Evolutionary conservation across 2,329 filamentous ascomycete species (phyloP).

Genomic region (Aspergillus pseudotamarii): DNA sequence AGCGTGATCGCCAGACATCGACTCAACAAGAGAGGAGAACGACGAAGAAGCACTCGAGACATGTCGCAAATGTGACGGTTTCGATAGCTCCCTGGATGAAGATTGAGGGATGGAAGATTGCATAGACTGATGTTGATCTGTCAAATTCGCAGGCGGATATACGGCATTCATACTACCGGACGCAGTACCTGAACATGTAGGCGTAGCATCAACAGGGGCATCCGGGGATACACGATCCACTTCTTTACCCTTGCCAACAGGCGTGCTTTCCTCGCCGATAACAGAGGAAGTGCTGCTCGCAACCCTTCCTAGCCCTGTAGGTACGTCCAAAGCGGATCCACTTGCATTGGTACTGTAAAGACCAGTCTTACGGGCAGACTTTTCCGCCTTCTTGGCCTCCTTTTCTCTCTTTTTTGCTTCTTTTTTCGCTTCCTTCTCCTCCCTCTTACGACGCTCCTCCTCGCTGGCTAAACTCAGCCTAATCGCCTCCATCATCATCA

Average conservation of each 20-base stretch:
- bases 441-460: constrained; percentile 85
- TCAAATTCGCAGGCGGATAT: constrained; percentile 14
- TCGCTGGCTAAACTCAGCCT: constrained; percentile 87
- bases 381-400: constrained; percentile 74
- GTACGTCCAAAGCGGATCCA: constrained; percentile 60
- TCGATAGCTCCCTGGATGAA: constrained; percentile 54
- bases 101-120: constrained; percentile 27
- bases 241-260: constrained; percentile 66
- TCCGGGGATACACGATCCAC: constrained; percentile 58
- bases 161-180: constrained; percentile 26
- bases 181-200: constrained; percentile 37
- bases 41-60: constrained; percentile 82
- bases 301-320: constrained; percentile 36
- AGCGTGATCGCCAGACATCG: constrained; percentile 43
- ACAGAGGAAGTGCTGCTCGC: constrained; percentile 42
- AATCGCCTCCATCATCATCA: constrained; percentile 99
- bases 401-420: constrained; percentile 85
- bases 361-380: constrained; percentile 66
- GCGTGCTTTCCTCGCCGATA: constrained; percentile 39
- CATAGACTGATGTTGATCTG: constrained; percentile 23
- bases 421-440: constrained; percentile 78
- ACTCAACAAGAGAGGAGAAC: constrained; percentile 75
- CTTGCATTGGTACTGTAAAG: constrained; percentile 61
- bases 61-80: constrained; percentile 74
- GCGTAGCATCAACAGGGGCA: constrained; percentile 8